phyloP scores from a whole-genome alignment of 768 basidiomycete species.

The Serendipita sp. region DNA sequence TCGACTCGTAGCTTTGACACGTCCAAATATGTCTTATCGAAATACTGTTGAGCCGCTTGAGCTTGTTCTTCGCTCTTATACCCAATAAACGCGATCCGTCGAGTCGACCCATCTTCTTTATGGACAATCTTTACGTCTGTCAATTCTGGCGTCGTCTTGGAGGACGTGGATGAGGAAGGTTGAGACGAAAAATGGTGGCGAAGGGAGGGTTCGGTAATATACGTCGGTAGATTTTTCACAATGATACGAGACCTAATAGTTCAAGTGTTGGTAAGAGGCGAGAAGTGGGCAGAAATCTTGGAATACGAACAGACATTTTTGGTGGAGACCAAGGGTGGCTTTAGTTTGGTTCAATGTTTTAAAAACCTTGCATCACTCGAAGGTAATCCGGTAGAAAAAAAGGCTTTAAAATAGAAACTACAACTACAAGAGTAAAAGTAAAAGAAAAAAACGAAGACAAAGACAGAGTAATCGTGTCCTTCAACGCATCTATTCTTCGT shows the following conservation, averaged over 20 bases:
- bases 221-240: slow-evolving; percentile 61
- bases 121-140: slow-evolving; percentile 77
- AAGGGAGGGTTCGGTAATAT: slow-evolving; percentile 46
- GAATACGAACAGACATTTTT: too few relatives aligned
- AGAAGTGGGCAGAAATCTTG: too few relatives aligned
- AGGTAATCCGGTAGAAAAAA: slow-evolving; percentile 19
- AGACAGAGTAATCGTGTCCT: too few relatives aligned
- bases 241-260: slow-evolving; percentile 61
- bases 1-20: slow-evolving; percentile 60
- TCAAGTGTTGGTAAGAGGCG: neutral
- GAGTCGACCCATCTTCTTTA: slow-evolving; percentile 59
- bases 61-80: slow-evolving; percentile 74
- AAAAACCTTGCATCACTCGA: slow-evolving; percentile 18
- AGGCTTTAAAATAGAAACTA: neutral
- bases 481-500: neutral
- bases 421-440: neutral
- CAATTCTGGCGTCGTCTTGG: slow-evolving; percentile 37
- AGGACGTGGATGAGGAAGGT: slow-evolving; percentile 27
- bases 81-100: slow-evolving; percentile 86
- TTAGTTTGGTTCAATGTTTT: too few relatives aligned
- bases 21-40: slow-evolving; percentile 68
- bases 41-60: slow-evolving; percentile 57
- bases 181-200: slow-evolving; percentile 44
- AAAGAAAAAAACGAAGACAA: neutral
- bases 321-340: too few relatives aligned